phyloP scores from a whole-genome alignment of 1,284 basidiomycete genomes.

The Melanopsichium pennsylvanicum region DNA sequence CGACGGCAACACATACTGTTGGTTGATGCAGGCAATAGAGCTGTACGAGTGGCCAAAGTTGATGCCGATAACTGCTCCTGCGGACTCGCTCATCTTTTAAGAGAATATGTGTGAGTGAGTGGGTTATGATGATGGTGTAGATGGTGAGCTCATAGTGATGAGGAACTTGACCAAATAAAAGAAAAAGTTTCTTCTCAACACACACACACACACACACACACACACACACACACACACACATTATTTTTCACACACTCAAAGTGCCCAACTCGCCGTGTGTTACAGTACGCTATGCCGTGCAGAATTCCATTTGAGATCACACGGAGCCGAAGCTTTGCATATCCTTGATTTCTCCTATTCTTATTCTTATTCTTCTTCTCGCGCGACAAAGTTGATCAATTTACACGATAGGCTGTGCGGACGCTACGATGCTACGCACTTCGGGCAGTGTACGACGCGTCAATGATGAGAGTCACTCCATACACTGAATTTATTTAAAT shows the following conservation, averaged over 20 bases:
- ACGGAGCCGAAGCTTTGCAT: not conserved
- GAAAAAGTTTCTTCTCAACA: conserved; percentile 23
- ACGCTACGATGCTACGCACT: not conserved
- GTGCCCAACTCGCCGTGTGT: too few relatives aligned
- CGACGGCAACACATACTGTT: conserved; percentile 75
- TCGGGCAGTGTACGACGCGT: too few relatives aligned
- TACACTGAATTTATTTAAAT: not conserved
- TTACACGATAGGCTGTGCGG: too few relatives aligned
- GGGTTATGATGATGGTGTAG: not conserved
- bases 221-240: not conserved
- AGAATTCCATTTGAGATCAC: not conserved
- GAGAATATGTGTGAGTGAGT: conserved; percentile 1
- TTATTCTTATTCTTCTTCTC: not conserved
- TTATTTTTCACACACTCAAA: too few relatives aligned
- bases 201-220: too few relatives aligned
- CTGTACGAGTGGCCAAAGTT: conserved; percentile 97
- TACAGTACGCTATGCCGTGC: too few relatives aligned
- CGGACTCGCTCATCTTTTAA: conserved; percentile 49
- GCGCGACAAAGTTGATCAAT: not conserved
- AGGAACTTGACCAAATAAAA: too few relatives aligned
- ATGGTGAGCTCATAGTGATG: too few relatives aligned
- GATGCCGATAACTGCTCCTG: conserved; percentile 77
- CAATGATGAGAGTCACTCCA: too few relatives aligned
- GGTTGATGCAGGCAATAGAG: conserved; percentile 93
- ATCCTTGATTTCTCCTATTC: too few relatives aligned